Percentiles rank a stretch among this genome's conserved stretches.
Conservation (phyloP, 306 rosid species). For the Ochetophila trinervis region DNA sequence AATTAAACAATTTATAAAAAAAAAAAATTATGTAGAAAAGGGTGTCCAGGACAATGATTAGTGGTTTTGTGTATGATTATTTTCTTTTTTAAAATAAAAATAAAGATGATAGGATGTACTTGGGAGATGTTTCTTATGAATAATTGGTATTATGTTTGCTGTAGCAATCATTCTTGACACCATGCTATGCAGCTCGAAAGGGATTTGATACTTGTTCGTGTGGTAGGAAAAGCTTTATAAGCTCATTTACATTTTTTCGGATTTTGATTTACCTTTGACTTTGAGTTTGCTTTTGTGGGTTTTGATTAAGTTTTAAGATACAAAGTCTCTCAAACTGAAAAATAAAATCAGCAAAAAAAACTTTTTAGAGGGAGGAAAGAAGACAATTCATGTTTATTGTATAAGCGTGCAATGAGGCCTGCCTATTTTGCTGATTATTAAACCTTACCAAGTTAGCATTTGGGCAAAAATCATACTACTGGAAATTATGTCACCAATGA, state of each 20-base stretch:
- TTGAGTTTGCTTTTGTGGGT: slow-evolving; percentile 1
- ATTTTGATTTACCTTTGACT: not conserved
- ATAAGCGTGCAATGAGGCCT: too few relatives aligned
- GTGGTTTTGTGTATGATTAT: not conserved
- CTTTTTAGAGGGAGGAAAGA: too few relatives aligned
- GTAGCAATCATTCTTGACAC: slow-evolving; percentile 11
- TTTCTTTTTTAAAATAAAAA: not conserved
- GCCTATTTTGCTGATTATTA: too few relatives aligned
- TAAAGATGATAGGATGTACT: slow-evolving; percentile 1
- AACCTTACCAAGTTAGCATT: too few relatives aligned
- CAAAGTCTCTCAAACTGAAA: not conserved
- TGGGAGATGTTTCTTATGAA: not conserved
- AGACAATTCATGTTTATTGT: too few relatives aligned
- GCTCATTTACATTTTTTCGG: not conserved
- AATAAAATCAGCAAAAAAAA: not conserved
- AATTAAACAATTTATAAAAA: too few relatives aligned
- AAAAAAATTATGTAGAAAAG: too few relatives aligned
- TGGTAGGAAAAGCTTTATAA: not conserved
- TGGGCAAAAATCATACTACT: too few relatives aligned
- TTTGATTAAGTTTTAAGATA: not conserved
- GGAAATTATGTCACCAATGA: too few relatives aligned
- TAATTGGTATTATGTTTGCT: slow-evolving; percentile 13
- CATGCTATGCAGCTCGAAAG: not conserved
- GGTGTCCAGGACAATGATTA: not conserved
- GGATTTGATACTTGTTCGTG: slow-evolving; percentile 1